Evolutionary conservation across 129 eudicot species (phyloP).

Genomic region (Scalesia atractyloides): DNA sequence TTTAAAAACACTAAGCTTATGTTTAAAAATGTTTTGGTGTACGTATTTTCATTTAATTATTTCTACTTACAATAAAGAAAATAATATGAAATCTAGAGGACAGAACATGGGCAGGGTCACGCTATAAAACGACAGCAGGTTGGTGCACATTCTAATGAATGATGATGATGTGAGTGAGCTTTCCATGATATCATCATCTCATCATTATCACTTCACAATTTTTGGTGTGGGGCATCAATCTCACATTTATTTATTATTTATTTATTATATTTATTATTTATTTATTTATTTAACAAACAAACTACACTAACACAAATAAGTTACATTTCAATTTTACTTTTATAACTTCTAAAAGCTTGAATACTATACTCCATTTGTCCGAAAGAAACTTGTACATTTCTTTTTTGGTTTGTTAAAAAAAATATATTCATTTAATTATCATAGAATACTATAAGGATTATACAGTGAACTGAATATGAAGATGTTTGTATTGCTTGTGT

Average conservation of each 20-base stretch:
- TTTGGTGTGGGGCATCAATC: not conserved
- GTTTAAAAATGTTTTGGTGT: not conserved
- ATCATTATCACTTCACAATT: constrained; percentile 9
- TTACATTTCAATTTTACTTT: constrained; percentile 1
- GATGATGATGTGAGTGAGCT: constrained; percentile 29
- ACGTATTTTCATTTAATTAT: not conserved
- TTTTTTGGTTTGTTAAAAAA: not conserved
- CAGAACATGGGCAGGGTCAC: constrained; percentile 32
- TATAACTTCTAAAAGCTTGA: not conserved
- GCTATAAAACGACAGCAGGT: constrained; percentile 30
- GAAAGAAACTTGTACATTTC: not conserved
- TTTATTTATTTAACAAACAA: no score
- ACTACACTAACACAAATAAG: constrained; percentile 2
- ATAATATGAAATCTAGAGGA: constrained; percentile 23
- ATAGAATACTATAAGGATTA: no score
- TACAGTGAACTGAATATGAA: no score
- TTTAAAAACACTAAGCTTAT: no score
- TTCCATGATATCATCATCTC: constrained; percentile 23
- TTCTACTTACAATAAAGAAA: not conserved
- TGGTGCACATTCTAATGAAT: constrained; percentile 27
- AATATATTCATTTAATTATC: not conserved
- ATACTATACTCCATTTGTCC: not conserved
- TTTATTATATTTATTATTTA: no score
- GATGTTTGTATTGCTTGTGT: no score
- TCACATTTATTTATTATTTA: no score